phyloP scores from a whole-genome alignment of 2,329 filamentous ascomycete genomes.

The Penicillium sp. region DNA sequence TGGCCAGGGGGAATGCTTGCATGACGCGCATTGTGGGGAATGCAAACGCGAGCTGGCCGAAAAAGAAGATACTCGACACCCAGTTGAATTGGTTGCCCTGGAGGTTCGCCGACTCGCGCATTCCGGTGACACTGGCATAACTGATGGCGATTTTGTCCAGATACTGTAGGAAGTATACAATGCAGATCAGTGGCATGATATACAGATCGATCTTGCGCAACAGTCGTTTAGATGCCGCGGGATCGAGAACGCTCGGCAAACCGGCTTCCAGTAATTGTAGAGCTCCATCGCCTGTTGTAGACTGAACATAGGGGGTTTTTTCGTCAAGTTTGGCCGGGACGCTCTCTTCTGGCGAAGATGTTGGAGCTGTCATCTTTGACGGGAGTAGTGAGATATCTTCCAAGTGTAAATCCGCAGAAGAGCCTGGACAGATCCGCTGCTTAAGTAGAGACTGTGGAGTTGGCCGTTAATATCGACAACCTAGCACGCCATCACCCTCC shows the following conservation, averaged over 20 bases:
- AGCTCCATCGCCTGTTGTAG: neutral
- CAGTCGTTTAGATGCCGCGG: slow-evolving; percentile 12
- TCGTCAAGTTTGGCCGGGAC: neutral
- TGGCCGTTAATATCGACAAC: neutral
- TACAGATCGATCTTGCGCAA: slow-evolving; percentile 32
- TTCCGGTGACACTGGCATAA: slow-evolving; percentile 30
- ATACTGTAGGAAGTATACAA: slow-evolving; percentile 33
- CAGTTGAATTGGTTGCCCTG: slow-evolving; percentile 47
- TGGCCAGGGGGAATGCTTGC: slow-evolving; percentile 41
- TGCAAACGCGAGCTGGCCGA: slow-evolving; percentile 31
- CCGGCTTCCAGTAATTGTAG: slow-evolving; percentile 4
- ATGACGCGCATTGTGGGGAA: slow-evolving; percentile 42
- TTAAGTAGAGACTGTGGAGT: neutral
- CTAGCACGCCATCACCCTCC: neutral
- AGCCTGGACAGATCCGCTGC: neutral
- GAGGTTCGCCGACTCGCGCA: slow-evolving; percentile 34
- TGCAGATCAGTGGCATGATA: slow-evolving; percentile 32
- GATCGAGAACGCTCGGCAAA: slow-evolving; percentile 1
- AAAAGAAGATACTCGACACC: slow-evolving; percentile 35
- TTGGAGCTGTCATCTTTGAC: neutral
- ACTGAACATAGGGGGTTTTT: neutral
- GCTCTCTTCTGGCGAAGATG: neutral
- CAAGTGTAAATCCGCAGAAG: neutral
- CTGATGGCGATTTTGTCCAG: slow-evolving; percentile 27
- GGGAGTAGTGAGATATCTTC: neutral